Evolutionary conservation across 805 yeast genomes (phyloP).

Genomic region (Wickerhamiella vanderwaltii): DNA sequence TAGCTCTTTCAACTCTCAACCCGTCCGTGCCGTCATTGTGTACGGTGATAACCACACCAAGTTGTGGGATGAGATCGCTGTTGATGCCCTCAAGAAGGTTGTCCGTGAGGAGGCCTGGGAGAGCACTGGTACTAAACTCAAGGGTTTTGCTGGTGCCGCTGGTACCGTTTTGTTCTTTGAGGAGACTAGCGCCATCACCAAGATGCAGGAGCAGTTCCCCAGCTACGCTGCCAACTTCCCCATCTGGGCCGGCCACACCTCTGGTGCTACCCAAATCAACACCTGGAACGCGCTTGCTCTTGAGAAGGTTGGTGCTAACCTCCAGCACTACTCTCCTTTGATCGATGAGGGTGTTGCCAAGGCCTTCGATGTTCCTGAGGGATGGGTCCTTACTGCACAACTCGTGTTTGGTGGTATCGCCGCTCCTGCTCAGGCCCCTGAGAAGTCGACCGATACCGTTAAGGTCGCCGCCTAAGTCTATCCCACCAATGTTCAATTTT

Average conservation of each 20-base stretch:
- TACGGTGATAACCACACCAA: conserved; percentile 36
- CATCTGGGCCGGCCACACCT: conserved; percentile 36
- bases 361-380: conserved; percentile 32
- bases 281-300: conserved; percentile 39
- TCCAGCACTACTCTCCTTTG: conserved; percentile 41
- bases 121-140: conserved; percentile 34
- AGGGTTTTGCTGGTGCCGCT: conserved; percentile 34
- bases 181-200: conserved; percentile 31
- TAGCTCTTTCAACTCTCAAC: conserved; percentile 41
- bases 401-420: conserved; percentile 37
- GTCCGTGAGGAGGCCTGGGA: conserved; percentile 29
- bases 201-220: conserved; percentile 35
- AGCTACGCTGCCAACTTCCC: conserved; percentile 36
- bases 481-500: no score
- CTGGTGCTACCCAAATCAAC: conserved; percentile 37
- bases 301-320: conserved; percentile 38
- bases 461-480: no score
- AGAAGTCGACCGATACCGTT: conserved; percentile 4
- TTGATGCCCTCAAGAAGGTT: conserved; percentile 24
- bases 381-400: conserved; percentile 39
- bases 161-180: conserved; percentile 40
- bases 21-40: conserved; percentile 37
- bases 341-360: conserved; percentile 30
- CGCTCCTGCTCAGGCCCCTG: conserved; percentile 8
- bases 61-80: conserved; percentile 35